Base-by-base conservation (phyloP, 176 grass and related monocot genomes). In the Canna indica region DNA sequence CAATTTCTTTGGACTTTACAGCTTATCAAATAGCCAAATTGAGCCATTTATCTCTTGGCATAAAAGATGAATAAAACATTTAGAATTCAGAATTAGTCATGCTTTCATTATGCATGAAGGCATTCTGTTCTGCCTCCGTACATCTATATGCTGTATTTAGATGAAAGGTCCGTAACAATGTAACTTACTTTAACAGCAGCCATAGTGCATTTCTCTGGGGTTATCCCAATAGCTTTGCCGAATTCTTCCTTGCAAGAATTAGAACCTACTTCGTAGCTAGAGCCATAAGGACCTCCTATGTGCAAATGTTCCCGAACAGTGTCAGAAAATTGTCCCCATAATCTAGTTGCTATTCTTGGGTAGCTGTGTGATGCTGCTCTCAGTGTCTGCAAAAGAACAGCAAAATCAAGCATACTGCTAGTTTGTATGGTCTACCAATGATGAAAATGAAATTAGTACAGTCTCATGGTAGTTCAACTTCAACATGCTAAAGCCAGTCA, bases 361-460 rank as follows among this genome's bases (percentile, higher is more conserved):
- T 96, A 96, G 81, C 83, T 91, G 77, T 96, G 92, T 69, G 81
- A 85, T 33, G 60, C 78, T 82, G 85, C 82, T 80, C 81, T 96
- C 67, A 96, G 46, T 48, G 79, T 88, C 92, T 96, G 66, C 44
- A 61, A 59, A 65, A 64, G 70, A 48, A 81, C 20, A 42, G 70
- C 75, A 67, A 65, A 73, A 57, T 69, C 15, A 76, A 65, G 70
- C 65, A 22, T 42, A 29, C 6, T 52, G 45, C 6, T 18, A 22
- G 28, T 1, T 34, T 71, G 45, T 32, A 38, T 18, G 15, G 28
- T 52, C 6, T 20, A 71, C 34, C 42, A 71, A 46, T 16, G 1
- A 44, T 25, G 4, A 47, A 69, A 6, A 30, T 1, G 44, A 42
- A 47, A 9, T 45, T 47, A 47, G 1, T 45, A 18, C n/a, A 42